phyloP scores from a whole-genome alignment of 495 filamentous ascomycete species.

The Elasticomyces elasticus region DNA sequence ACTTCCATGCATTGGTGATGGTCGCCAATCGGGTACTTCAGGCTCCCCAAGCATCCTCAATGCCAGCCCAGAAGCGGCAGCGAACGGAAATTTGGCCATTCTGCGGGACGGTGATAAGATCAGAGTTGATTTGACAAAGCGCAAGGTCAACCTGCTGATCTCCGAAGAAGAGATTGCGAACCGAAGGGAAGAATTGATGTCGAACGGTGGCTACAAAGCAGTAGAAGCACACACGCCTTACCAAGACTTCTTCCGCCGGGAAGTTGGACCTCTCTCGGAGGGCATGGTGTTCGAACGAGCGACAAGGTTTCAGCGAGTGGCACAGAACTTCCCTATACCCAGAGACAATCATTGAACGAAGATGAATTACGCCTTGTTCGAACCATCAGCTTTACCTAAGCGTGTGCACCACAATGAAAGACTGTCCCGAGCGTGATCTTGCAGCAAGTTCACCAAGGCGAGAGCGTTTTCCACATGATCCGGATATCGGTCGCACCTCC shows the following conservation, averaged over 20 bases:
- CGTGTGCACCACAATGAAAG: too few relatives aligned
- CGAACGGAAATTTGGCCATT: constrained; percentile 48
- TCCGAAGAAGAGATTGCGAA: constrained; percentile 30
- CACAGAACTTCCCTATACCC: constrained; percentile 37
- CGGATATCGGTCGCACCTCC: not conserved
- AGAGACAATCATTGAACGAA: constrained; percentile 43
- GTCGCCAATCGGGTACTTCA: constrained; percentile 48
- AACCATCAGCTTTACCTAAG: too few relatives aligned
- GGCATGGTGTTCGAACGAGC: constrained; percentile 45
- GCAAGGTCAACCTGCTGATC: constrained; percentile 45
- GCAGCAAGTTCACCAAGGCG: not conserved
- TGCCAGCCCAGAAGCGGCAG: constrained; percentile 50
- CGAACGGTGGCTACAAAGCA: constrained; percentile 30
- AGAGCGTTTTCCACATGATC: not conserved
- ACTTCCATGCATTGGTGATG: constrained; percentile 47
- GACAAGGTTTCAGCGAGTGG: constrained; percentile 44
- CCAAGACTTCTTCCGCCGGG: constrained; percentile 43
- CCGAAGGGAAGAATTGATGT: constrained; percentile 11
- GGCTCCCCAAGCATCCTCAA: constrained; percentile 47
- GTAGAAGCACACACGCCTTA: constrained; percentile 41
- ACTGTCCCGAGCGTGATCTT: too few relatives aligned
- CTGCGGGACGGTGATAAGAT: constrained; percentile 46
- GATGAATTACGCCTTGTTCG: not conserved
- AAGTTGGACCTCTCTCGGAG: constrained; percentile 42
- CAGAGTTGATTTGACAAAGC: constrained; percentile 46